phyloP scores from a whole-genome alignment of 1,139 yeast species.

The Magnusiomyces sp. region DNA sequence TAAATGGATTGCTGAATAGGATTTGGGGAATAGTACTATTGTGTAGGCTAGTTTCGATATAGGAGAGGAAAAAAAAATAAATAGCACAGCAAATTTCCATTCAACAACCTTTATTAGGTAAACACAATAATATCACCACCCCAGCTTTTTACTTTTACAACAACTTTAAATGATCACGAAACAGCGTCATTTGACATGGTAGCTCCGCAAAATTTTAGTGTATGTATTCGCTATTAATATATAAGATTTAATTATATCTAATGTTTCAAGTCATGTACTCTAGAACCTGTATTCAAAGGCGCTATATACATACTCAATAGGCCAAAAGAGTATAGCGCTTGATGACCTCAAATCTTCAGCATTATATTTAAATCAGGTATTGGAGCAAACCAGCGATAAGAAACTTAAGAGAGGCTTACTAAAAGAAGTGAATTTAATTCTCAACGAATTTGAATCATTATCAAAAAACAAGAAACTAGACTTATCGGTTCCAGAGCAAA shows the following conservation, averaged over 20 bases:
- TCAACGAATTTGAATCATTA: constrained; percentile 17
- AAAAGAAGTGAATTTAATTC: constrained; percentile 7
- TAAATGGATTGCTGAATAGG: no score
- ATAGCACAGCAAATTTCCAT: no score
- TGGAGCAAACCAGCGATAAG: constrained; percentile 11
- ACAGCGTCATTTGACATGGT: no score
- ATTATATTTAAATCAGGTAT: constrained; percentile 10
- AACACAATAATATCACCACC: no score
- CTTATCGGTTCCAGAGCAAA: constrained; percentile 16
- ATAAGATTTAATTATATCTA: no score
- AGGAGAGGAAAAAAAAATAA: no score
- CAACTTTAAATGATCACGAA: no score
- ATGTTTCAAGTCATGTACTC: no score
- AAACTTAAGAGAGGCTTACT: constrained; percentile 4
- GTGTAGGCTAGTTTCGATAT: no score
- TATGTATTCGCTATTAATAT: background rate
- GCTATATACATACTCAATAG: constrained; percentile 21
- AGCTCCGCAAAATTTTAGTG: constrained; percentile 1
- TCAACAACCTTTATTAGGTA: no score
- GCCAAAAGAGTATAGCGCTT: constrained; percentile 19
- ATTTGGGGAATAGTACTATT: no score
- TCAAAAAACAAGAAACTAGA: constrained; percentile 8
- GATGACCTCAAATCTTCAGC: constrained; percentile 15
- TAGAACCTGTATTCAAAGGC: constrained; percentile 16
- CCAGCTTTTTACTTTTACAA: no score